Evolutionary conservation across 495 filamentous ascomycete species (phyloP), one percentile per base, ranked within the genome.

Genomic region (Hypoxylon fragiforme): DNA sequence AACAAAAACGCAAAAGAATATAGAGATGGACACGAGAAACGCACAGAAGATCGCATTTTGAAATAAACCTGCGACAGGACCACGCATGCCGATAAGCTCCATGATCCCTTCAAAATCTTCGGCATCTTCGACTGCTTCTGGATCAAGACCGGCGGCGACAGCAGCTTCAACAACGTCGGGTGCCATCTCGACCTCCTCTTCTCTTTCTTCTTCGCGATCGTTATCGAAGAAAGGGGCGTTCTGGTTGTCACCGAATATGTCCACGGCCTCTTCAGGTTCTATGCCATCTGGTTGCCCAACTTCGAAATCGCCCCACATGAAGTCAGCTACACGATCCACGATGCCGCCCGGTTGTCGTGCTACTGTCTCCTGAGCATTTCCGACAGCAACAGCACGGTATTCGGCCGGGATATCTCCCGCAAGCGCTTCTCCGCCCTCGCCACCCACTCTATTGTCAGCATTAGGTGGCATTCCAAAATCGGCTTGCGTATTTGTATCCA

Each of bases 101-200:
- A 97, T 81, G 40, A 99, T 89, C 4, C 94, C 94, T 67, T 99
- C 94, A n/a, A 99, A 83, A 61, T 99, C 94, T 70, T 99, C 94
- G 7, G 86, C 90, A 57, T 95, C 91, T 44, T 97, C 94, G 26
- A 78, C 69, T 11, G 74, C 75, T 45, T 79, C 76, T 9, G 70
- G 70, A 37, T 79, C 76, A 2, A 79, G 62, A 7, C 68, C 74
- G 5, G 73, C 71, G 14, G 65, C 72, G 4, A 61, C 69, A 3
- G 70, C 75, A n/a, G 69, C 72, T 38, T 73, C 73, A 7, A 65
- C 69, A 0, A 57, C 70, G 7, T 71, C 71, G 5, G 54, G 69
- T 2, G 62, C 62, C 55, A 65, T 55, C 32, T 70, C 66, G 0
- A 54, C 60, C 13, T 67, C 69, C 12, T 59, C 45, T 0, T 57